Percentiles rank a stretch among this genome's conserved stretches.
phyloP scores from a whole-genome alignment of 306 rosid species.

The Vigna radiata region DNA sequence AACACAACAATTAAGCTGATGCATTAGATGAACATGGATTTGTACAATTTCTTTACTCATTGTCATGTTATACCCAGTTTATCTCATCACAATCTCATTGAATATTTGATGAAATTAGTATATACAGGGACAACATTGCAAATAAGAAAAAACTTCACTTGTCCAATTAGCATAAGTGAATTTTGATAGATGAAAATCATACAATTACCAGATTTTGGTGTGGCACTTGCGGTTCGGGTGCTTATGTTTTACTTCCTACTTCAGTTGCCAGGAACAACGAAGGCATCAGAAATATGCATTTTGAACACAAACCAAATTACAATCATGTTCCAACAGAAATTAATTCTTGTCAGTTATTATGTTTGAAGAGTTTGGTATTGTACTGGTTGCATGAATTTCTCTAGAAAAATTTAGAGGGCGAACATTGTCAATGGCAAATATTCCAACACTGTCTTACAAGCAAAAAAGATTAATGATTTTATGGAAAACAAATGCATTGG shows the following conservation, averaged over 20 bases:
- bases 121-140: too few relatives aligned
- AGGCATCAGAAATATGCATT: slow-evolving; percentile 24
- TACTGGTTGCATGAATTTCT: slow-evolving; percentile 48
- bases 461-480: slow-evolving; percentile 45
- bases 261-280: background rate
- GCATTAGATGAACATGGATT: too few relatives aligned
- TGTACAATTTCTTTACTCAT: too few relatives aligned
- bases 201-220: background rate
- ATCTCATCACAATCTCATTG: too few relatives aligned
- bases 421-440: slow-evolving; percentile 43
- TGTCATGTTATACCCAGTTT: too few relatives aligned
- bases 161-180: too few relatives aligned
- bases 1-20: too few relatives aligned
- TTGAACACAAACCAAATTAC: slow-evolving; percentile 13
- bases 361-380: slow-evolving; percentile 33
- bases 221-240: background rate
- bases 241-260: background rate
- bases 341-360: slow-evolving; percentile 36
- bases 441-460: slow-evolving; percentile 29
- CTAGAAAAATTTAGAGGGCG: slow-evolving; percentile 39
- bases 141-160: too few relatives aligned
- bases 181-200: too few relatives aligned
- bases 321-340: slow-evolving; percentile 39
- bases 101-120: too few relatives aligned
- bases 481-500: slow-evolving; percentile 48